Conservation (phyloP, 306 rosid genomes). For the Rosa lucieae region DNA sequence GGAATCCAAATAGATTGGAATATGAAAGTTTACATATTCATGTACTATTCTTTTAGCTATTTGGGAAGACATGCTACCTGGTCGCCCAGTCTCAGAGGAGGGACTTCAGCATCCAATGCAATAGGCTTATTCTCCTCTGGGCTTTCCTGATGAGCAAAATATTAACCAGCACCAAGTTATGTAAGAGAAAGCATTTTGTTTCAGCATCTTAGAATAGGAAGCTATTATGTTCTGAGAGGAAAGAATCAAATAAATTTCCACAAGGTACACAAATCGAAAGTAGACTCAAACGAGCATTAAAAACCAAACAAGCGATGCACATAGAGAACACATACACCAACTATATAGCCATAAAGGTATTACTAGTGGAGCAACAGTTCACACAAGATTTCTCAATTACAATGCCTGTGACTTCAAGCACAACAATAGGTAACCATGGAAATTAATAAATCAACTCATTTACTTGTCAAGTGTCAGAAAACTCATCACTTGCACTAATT, state of each 20-base stretch:
- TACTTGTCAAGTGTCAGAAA: no score
- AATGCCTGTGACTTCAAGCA: neutral
- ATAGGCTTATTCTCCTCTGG: slow-evolving; percentile 49
- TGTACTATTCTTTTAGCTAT: neutral
- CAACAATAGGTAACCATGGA: neutral
- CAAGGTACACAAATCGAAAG: neutral
- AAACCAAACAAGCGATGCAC: neutral
- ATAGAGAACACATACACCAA: neutral
- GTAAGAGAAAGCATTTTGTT: neutral
- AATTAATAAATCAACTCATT: neutral
- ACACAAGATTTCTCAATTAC: neutral
- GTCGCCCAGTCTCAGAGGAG: slow-evolving; percentile 34
- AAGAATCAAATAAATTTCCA: neutral
- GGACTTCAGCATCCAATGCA: slow-evolving; percentile 33
- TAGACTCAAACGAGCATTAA: neutral
- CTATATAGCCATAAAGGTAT: neutral
- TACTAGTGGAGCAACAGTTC: neutral
- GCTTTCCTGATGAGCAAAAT: slow-evolving; percentile 40
- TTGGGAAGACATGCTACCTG: slow-evolving; percentile 41
- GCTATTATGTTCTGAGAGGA: neutral
- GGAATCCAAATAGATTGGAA: neutral
- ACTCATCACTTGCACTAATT: no score
- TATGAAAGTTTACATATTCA: neutral
- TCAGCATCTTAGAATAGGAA: slow-evolving; percentile 1
- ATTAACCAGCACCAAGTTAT: neutral